Evolutionary conservation across 2,329 filamentous ascomycete genomes (phyloP).

Genomic region (Fusarium subglutinans): DNA sequence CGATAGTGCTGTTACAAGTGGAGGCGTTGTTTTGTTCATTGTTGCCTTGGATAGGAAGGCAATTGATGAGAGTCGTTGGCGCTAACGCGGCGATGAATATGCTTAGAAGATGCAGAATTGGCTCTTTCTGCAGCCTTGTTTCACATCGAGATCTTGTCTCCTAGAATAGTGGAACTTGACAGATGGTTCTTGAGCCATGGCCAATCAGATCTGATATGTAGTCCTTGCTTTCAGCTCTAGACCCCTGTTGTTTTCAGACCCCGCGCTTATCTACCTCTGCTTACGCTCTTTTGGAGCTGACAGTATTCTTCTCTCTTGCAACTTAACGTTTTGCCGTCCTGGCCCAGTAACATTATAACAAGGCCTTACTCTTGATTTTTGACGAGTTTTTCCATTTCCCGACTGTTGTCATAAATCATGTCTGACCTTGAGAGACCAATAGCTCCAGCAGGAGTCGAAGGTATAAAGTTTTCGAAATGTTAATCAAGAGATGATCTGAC

Average conservation of each 20-base stretch:
- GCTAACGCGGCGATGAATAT: not conserved
- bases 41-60: not conserved
- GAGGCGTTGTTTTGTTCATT: not conserved
- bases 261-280: not conserved
- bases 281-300: not conserved
- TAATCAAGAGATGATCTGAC: not conserved
- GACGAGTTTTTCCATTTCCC: not conserved
- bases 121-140: not conserved
- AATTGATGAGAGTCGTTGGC: not conserved
- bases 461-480: not conserved
- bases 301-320: not conserved
- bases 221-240: no score
- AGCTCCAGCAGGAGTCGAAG: not conserved
- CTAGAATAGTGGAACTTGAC: rapidly evolving
- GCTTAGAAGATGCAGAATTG: not conserved
- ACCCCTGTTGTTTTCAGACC: not conserved
- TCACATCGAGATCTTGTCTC: rapidly evolving
- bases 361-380: not conserved
- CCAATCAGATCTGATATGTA: not conserved
- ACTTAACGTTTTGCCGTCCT: not conserved
- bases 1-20: not conserved
- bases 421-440: not conserved
- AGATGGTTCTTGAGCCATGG: rapidly evolving
- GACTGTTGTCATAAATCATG: not conserved
- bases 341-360: rapidly evolving